Percentiles rank a stretch among this genome's conserved stretches.
These are phyloP conservation scores for Claviceps purpurea DNA, from an alignment of 2,329 filamentous ascomycete genomes.

Conservation along the genomic window DNA sequence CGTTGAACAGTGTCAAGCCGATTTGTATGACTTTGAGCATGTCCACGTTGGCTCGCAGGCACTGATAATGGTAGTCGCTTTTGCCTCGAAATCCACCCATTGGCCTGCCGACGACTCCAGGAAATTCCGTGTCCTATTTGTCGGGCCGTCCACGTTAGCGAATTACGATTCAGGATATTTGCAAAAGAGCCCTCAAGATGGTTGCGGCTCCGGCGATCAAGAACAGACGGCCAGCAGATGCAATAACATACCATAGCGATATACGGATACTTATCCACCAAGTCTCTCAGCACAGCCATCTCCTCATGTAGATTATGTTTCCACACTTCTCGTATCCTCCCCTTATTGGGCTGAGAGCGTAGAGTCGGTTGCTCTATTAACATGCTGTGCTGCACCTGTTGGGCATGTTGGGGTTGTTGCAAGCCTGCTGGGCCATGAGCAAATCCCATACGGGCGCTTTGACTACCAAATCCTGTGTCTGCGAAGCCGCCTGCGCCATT, in stretches of 20 bases:
- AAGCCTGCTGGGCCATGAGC: conserved; percentile 49
- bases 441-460: conserved; percentile 80
- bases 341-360: conserved; percentile 49
- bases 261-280: conserved; percentile 86
- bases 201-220: neutral
- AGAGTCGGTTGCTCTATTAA: conserved; percentile 29
- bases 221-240: neutral
- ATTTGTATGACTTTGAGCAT: conserved; percentile 96
- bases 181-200: neutral
- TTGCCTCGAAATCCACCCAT: conserved; percentile 92
- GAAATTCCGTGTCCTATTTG: conserved; percentile 84
- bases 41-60: conserved; percentile 90
- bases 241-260: conserved; percentile 75
- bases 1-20: conserved; percentile 83
- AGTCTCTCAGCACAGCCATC: conserved; percentile 67
- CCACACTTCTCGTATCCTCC: conserved; percentile 93
- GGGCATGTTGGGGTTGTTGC: conserved; percentile 44
- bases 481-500: conserved; percentile 42
- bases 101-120: conserved; percentile 88
- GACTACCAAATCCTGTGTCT: conserved; percentile 66
- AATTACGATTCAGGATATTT: neutral
- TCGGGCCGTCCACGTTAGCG: conserved; percentile 9
- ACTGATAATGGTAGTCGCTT: conserved; percentile 98
- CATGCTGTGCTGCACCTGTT: conserved; percentile 26
- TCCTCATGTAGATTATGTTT: conserved; percentile 82